Evolutionary conservation across 164 flowering plant species (phyloP).

Genomic region (Buxus sempervirens): DNA sequence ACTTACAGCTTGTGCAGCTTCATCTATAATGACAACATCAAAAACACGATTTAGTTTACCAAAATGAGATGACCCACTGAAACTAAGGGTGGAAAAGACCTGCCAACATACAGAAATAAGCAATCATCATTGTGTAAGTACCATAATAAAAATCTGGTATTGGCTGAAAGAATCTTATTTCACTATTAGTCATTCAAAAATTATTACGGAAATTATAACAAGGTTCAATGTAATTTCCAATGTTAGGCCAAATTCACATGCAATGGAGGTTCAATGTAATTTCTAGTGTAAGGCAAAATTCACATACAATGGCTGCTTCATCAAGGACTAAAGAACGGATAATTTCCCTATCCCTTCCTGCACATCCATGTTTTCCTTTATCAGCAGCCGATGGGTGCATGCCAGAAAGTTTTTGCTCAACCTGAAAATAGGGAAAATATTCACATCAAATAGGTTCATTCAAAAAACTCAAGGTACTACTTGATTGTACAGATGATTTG

Average conservation of each 20-base stretch:
- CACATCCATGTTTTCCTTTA: conserved; percentile 53
- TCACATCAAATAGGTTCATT: conserved; percentile 5
- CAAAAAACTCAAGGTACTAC: not conserved
- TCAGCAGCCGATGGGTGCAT: conserved; percentile 40
- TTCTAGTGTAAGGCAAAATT: conserved; percentile 5
- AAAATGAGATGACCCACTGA: conserved; percentile 79
- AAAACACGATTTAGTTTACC: conserved; percentile 67
- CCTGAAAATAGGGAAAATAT: conserved; percentile 44
- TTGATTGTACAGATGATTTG: not conserved
- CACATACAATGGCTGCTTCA: conserved; percentile 90
- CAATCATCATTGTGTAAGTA: not conserved
- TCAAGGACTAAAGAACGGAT: conserved; percentile 76
- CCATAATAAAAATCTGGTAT: too few relatives aligned
- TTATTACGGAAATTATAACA: not conserved
- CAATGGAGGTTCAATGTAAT: not conserved
- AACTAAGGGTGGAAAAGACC: conserved; percentile 98
- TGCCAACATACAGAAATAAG: conserved; percentile 28
- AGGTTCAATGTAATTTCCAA: not conserved
- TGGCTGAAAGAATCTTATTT: too few relatives aligned
- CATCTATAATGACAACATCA: conserved; percentile 97
- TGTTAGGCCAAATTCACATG: conserved; percentile 18
- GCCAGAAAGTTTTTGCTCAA: conserved; percentile 64
- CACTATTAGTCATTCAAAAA: not conserved
- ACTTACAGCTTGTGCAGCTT: conserved; percentile 99
- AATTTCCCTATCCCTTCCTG: conserved; percentile 57